A percentile compares a stretch with the other conserved stretches of the same genome.
phyloP scores from a whole-genome alignment of 75 land plant species.

The Picea glauca region DNA sequence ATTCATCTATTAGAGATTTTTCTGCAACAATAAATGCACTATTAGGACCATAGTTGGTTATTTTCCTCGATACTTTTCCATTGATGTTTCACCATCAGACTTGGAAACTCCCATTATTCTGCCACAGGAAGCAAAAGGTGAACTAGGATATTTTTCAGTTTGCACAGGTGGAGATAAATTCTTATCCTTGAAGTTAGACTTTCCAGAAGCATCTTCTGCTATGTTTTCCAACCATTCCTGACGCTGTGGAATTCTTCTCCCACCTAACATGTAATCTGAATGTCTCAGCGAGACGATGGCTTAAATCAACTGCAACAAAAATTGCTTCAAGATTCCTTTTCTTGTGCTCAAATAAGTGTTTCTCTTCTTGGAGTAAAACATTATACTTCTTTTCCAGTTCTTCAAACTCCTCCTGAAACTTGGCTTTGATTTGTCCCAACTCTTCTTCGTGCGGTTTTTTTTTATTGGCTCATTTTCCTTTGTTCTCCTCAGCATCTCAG shows the following conservation, averaged over 20 bases:
- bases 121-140: not conserved
- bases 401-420: not conserved
- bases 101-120: not conserved
- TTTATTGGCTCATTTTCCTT: not conserved
- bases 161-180: not conserved
- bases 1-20: not conserved
- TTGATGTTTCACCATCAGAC: not conserved
- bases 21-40: not conserved
- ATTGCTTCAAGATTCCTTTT: not conserved
- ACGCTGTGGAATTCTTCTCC: not conserved
- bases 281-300: not conserved
- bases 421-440: no score
- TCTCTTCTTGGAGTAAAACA: not conserved
- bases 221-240: not conserved
- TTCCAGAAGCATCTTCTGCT: not conserved
- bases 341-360: not conserved
- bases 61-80: not conserved
- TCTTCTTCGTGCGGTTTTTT: no score
- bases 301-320: not conserved
- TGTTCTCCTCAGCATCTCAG: no score
- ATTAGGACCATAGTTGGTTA: not conserved
- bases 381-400: slow-evolving; percentile 5
- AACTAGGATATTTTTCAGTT: not conserved
- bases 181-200: not conserved
- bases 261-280: not conserved